Evolutionary conservation across 768 basidiomycete genomes (phyloP).

Genomic region (Nidularia pulvinata): DNA sequence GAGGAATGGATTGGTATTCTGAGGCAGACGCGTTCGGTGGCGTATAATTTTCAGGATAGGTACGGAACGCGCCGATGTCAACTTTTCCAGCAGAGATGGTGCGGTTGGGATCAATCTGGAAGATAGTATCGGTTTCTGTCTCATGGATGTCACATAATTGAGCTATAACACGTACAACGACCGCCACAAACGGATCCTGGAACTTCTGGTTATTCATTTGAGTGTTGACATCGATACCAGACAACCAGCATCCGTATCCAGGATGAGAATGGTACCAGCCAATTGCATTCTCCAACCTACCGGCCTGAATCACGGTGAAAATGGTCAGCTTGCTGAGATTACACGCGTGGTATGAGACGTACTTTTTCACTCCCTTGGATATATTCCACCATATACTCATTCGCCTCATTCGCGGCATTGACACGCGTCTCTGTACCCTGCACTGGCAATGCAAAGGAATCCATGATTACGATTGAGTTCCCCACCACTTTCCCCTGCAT

Average conservation of each 20-base stretch:
- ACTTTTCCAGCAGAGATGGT: constrained; percentile 99
- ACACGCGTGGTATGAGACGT: constrained; percentile 8
- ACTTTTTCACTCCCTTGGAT: constrained; percentile 82
- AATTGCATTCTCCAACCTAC: constrained; percentile 82
- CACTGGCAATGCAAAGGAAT: constrained; percentile 96
- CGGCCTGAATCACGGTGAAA: constrained; percentile 48
- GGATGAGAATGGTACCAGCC: constrained; percentile 99
- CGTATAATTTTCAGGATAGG: constrained; percentile 94
- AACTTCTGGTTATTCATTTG: constrained; percentile 95
- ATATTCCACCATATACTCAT: constrained; percentile 99
- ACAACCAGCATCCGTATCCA: constrained; percentile 99
- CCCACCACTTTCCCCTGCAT: constrained; percentile 97
- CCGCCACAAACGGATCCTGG: constrained; percentile 96
- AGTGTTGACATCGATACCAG: constrained; percentile 98
- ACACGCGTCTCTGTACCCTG: constrained; percentile 99
- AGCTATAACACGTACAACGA: constrained; percentile 65
- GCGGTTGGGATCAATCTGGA: constrained; percentile 94
- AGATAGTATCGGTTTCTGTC: not conserved
- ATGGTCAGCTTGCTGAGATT: not conserved
- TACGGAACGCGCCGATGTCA: constrained; percentile 98
- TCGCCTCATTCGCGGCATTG: constrained; percentile 93
- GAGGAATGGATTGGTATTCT: constrained; percentile 95
- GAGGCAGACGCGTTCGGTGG: constrained; percentile 71
- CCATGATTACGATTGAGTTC: constrained; percentile 83
- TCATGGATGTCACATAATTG: too few species aligned